phyloP scores from a whole-genome alignment of 306 rosid species.

The Lathyrus sativus region DNA sequence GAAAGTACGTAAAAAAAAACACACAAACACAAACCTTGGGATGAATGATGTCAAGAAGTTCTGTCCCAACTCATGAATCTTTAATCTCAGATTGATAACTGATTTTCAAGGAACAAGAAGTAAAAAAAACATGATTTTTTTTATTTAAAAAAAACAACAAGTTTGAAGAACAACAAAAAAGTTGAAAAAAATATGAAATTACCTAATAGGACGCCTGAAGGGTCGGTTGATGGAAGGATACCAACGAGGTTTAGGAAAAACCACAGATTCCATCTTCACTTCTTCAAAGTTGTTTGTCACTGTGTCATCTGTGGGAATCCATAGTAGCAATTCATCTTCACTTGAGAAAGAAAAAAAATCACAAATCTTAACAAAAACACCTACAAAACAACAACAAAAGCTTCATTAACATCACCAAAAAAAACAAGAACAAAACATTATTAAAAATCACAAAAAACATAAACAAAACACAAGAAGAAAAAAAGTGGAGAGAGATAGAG shows the following conservation, averaged over 20 bases:
- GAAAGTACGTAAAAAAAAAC: background rate
- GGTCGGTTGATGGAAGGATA: slow-evolving; percentile 52
- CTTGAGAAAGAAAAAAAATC: slow-evolving; percentile 23
- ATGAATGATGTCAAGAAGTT: slow-evolving; percentile 71
- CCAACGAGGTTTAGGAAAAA: slow-evolving; percentile 88
- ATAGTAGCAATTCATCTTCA: slow-evolving; percentile 61
- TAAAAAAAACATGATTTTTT: slow-evolving; percentile 1
- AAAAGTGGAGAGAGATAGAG: background rate
- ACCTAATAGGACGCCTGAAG: slow-evolving; percentile 54
- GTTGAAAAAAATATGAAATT: background rate
- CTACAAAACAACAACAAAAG: too few species aligned
- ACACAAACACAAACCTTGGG: slow-evolving; percentile 49
- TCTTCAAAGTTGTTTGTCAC: slow-evolving; percentile 59
- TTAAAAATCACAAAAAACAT: background rate
- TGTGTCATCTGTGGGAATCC: slow-evolving; percentile 54
- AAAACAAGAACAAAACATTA: background rate
- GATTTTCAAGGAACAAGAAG: slow-evolving; percentile 3
- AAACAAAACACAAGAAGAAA: background rate
- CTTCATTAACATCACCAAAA: background rate
- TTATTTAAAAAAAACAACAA: too few species aligned
- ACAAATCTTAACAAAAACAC: slow-evolving; percentile 47
- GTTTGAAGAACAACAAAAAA: too few species aligned
- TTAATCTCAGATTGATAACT: slow-evolving; percentile 54
- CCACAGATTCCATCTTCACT: slow-evolving; percentile 66
- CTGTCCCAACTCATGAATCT: slow-evolving; percentile 65